Evolutionary conservation across 139 green algal genomes (phyloP), one percentile per base, ranked within the genome.

Genomic region (Protoeuglena noctilucae): DNA sequence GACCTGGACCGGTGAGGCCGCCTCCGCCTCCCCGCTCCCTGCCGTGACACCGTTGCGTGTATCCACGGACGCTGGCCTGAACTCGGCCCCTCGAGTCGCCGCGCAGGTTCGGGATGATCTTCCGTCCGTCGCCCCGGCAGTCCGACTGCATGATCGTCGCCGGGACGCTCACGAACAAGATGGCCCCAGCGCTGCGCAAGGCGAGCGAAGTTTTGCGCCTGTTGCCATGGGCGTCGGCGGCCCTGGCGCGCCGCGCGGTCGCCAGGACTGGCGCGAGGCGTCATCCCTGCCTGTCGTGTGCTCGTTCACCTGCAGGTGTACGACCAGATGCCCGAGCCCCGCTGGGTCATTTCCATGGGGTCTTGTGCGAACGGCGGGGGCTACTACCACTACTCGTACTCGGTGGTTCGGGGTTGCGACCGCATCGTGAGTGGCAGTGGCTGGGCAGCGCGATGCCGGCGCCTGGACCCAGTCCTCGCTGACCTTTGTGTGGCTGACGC

Each of bases 111-210:
- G 88, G 88, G 53, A 97, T 96, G 61, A 96, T 96, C 57, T 96
- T 96, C 71, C 70, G 88, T 1, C 88, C 88, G 12, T 85, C 69
- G 19, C 88, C 88, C 1, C 72, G 88, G 29, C 88, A 96, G 77
- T 85, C 67, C 1, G 88, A 96, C 53, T 80, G 84, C 60, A 96
- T 96, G 88, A 96, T 96, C 56, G 88, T 96, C 3, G 88, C 88
- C 2, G 88, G 88, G 50, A 96, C 88, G 3, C 70, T 96, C 7
- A 96, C 89, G 3, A 96, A 96, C 74, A 96, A 96, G 68, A 96
- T 96, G 88, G 88, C 88, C 0, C 88, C 88, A 0, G 89, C 88
- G 18, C 69, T 96, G 64, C 81, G 88, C 53, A 96, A 96, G 79
- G 82, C 93, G 19, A 93, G 93, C 53, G 83, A 92, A 56, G 25